Evolutionary conservation across 2,329 filamentous ascomycete species (phyloP).

Genomic region (Cordyceps cateniannulata): DNA sequence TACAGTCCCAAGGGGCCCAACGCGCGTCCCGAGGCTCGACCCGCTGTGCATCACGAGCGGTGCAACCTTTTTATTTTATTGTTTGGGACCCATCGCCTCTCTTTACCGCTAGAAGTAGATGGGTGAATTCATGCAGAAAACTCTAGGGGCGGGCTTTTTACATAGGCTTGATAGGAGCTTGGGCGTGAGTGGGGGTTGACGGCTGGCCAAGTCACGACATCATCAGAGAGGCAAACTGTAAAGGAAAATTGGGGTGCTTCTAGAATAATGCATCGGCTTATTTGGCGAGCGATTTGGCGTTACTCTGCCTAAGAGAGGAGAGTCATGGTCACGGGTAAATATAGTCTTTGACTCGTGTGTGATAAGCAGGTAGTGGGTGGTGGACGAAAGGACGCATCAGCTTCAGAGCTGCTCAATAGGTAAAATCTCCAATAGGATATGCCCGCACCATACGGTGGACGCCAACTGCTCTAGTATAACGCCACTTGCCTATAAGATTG

Average conservation of each 20-base stretch:
- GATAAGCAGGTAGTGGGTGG: background rate
- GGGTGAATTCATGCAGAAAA: background rate
- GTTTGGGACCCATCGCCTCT: background rate
- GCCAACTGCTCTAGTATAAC: background rate
- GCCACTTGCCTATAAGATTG: background rate
- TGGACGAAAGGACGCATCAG: background rate
- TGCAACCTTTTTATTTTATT: background rate
- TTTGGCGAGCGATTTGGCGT: background rate
- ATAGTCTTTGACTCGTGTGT: background rate
- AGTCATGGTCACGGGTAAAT: background rate
- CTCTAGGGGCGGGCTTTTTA: background rate
- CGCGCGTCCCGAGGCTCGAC: slow-evolving; percentile 10
- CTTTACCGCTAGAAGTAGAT: background rate
- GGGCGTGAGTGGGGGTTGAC: background rate
- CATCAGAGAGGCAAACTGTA: background rate
- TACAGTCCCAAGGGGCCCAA: background rate
- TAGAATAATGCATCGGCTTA: background rate
- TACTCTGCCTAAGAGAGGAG: background rate
- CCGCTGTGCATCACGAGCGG: slow-evolving; percentile 3
- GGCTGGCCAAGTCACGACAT: background rate
- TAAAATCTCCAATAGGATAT: background rate
- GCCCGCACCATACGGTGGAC: background rate
- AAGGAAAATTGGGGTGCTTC: background rate
- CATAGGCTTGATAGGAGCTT: background rate
- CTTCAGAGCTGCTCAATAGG: background rate